Percentiles rank a stretch among this genome's conserved stretches.
Conservation (phyloP, 2,329 filamentous ascomycete genomes). For the Pseudocercospora crystallina region DNA sequence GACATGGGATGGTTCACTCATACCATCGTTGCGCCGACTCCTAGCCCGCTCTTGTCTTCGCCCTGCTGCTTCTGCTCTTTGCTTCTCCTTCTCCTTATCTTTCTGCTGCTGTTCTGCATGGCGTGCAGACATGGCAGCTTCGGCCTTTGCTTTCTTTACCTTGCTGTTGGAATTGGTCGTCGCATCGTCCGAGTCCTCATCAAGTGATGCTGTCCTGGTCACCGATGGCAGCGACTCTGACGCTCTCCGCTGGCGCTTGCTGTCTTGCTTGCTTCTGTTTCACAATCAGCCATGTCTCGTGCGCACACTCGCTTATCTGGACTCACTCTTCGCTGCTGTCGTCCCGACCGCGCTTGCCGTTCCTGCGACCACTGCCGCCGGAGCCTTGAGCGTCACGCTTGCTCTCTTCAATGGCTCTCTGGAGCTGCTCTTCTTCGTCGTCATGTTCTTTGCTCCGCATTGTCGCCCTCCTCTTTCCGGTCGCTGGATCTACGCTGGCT, state of each 20-base stretch:
- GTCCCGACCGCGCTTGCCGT: conserved; percentile 80
- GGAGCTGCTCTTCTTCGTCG: conserved; percentile 87
- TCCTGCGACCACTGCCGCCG: conserved; percentile 57
- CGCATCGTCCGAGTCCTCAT: conserved; percentile 73
- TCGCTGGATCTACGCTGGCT: conserved; percentile 55
- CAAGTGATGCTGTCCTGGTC: conserved; percentile 47
- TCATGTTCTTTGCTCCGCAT: conserved; percentile 98
- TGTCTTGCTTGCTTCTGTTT: conserved; percentile 64
- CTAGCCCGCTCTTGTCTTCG: conserved; percentile 82
- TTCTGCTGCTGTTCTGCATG: conserved; percentile 65
- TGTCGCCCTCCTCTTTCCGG: conserved; percentile 83
- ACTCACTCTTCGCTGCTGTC: conserved; percentile 94
- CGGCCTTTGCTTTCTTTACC: conserved; percentile 46
- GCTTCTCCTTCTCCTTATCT: conserved; percentile 67
- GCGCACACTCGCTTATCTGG: background rate
- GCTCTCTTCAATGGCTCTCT: conserved; percentile 90
- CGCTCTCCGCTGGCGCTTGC: conserved; percentile 80
- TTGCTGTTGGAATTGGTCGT: conserved; percentile 25
- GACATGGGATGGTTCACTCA: conserved; percentile 21
- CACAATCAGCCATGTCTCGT: conserved; percentile 16
- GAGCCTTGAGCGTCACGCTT: conserved; percentile 70
- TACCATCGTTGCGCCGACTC: conserved; percentile 78
- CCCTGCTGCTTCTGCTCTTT: conserved; percentile 70
- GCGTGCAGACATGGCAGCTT: conserved; percentile 52
- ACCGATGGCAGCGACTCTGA: conserved; percentile 64